Evolutionary conservation across 768 basidiomycete genomes (phyloP).

Genomic region (Trametes villosa): DNA sequence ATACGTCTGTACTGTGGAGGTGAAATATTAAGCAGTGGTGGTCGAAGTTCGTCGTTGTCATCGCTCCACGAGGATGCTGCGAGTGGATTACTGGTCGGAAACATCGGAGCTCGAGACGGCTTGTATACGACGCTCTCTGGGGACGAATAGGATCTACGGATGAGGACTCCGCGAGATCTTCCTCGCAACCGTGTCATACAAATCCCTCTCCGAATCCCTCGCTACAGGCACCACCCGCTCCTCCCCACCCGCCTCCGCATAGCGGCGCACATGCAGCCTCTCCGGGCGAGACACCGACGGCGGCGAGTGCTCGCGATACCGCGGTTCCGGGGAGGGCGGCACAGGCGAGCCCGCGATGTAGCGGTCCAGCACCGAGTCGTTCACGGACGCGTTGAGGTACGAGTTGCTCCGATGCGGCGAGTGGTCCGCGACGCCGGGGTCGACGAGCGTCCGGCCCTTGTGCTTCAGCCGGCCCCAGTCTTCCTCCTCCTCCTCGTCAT

Average conservation of each 20-base stretch:
- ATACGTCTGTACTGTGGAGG: too few relatives aligned
- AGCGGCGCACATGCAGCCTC: slow-evolving; percentile 24
- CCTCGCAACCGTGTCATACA: slow-evolving; percentile 20
- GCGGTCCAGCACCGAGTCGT: slow-evolving; percentile 27
- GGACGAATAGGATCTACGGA: neutral
- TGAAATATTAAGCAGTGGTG: too few relatives aligned
- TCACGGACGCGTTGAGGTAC: slow-evolving; percentile 22
- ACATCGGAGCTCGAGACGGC: too few relatives aligned
- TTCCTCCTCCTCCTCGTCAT: neutral
- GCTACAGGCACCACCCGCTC: slow-evolving; percentile 16
- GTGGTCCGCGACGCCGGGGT: slow-evolving; percentile 1
- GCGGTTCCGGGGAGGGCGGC: slow-evolving; percentile 17
- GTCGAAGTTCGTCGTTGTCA: too few relatives aligned
- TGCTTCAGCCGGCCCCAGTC: slow-evolving; percentile 10
- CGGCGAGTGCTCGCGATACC: neutral
- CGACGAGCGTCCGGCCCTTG: slow-evolving; percentile 8
- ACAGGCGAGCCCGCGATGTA: slow-evolving; percentile 32
- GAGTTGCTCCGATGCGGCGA: too few relatives aligned
- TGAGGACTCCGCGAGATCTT: neutral
- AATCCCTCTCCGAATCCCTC: neutral
- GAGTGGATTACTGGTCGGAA: too few relatives aligned
- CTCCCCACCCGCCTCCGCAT: slow-evolving; percentile 7
- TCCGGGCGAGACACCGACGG: slow-evolving; percentile 18
- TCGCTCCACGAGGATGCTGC: too few relatives aligned
- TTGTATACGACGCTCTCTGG: too few relatives aligned